Conservation (phyloP, 768 basidiomycete genomes). For the Suillus occidentalis region DNA sequence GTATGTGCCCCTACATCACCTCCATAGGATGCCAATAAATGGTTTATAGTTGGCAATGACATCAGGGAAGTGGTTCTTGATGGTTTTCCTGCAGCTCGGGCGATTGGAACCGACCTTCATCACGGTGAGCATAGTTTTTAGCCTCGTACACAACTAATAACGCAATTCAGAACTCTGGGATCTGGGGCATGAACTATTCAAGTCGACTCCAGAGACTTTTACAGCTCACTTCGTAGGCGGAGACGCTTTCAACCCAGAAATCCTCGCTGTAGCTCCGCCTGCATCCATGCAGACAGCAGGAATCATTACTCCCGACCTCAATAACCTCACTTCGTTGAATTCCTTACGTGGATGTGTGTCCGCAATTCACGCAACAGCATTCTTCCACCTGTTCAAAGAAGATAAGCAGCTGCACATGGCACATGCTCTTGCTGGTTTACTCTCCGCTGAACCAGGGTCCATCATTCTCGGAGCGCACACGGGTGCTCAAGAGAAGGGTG, state of each 20-base stretch:
- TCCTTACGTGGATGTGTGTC: slow-evolving; percentile 45
- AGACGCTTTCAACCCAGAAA: slow-evolving; percentile 46
- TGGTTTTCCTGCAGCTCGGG: slow-evolving; percentile 35
- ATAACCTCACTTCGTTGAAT: slow-evolving; percentile 39
- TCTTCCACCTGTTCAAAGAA: slow-evolving; percentile 51
- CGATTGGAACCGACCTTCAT: slow-evolving; percentile 35
- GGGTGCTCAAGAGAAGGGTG: slow-evolving; percentile 14
- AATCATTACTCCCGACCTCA: slow-evolving; percentile 24
- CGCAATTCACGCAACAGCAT: slow-evolving; percentile 45
- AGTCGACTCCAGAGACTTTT: slow-evolving; percentile 48
- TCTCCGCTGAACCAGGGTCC: slow-evolving; percentile 45
- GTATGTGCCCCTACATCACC: slow-evolving; percentile 20
- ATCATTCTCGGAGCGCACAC: slow-evolving; percentile 46
- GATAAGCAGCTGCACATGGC: slow-evolving; percentile 42
- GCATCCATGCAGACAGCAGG: slow-evolving; percentile 21
- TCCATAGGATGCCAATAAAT: not conserved
- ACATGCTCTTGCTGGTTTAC: slow-evolving; percentile 39
- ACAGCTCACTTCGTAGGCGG: slow-evolving; percentile 53
- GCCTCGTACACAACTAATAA: not conserved
- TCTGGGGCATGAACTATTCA: slow-evolving; percentile 59
- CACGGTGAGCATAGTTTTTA: slow-evolving; percentile 23
- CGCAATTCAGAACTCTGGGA: slow-evolving; percentile 50
- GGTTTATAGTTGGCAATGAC: slow-evolving; percentile 36
- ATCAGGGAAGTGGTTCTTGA: slow-evolving; percentile 36
- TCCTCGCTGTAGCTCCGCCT: slow-evolving; percentile 36